Percentiles rank a stretch among this genome's conserved stretches.
phyloP scores from a whole-genome alignment of 2,329 filamentous ascomycete species.

The Penicillium nordicum region DNA sequence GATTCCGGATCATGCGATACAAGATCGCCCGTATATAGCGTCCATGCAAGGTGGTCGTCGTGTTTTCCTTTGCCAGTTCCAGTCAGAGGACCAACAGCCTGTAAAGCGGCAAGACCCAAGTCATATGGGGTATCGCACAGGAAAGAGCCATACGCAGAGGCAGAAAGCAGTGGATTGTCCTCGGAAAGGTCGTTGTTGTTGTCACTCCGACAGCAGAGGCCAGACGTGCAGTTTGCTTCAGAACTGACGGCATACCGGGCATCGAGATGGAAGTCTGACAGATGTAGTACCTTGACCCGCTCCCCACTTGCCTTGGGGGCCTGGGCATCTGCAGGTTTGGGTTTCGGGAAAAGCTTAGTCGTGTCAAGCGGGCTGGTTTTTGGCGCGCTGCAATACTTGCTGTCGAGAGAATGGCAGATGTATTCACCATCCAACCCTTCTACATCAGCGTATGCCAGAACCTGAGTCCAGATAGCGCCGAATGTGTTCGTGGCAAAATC shows the following conservation, averaged over 20 bases:
- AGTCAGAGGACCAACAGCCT: conserved; percentile 55
- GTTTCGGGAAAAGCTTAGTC: conserved; percentile 51
- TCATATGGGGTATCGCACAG: conserved; percentile 59
- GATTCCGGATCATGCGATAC: conserved; percentile 54
- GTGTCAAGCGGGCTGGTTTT: conserved; percentile 46
- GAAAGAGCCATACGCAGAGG: conserved; percentile 55
- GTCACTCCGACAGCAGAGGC: conserved; percentile 52
- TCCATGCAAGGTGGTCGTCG: conserved; percentile 49
- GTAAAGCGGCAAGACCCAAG: conserved; percentile 53
- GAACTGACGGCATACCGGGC: conserved; percentile 52
- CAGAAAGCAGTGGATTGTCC: conserved; percentile 43
- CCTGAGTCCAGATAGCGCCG: conserved; percentile 57
- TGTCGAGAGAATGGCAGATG: conserved; percentile 53
- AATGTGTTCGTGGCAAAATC: conserved; percentile 49
- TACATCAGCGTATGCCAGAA: conserved; percentile 54
- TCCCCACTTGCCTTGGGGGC: conserved; percentile 51
- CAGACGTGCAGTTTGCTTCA: conserved; percentile 53
- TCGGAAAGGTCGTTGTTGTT: conserved; percentile 35
- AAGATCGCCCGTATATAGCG: conserved; percentile 57
- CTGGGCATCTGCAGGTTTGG: conserved; percentile 48
- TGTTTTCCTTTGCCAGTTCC: conserved; percentile 49
- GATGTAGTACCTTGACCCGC: conserved; percentile 54
- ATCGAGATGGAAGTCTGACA: conserved; percentile 57
- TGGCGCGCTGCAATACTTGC: conserved; percentile 49
- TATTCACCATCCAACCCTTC: conserved; percentile 55